Conservation (phyloP, 108 stramenopile genomes). For the Pseudonitzschia delicatissima region DNA sequence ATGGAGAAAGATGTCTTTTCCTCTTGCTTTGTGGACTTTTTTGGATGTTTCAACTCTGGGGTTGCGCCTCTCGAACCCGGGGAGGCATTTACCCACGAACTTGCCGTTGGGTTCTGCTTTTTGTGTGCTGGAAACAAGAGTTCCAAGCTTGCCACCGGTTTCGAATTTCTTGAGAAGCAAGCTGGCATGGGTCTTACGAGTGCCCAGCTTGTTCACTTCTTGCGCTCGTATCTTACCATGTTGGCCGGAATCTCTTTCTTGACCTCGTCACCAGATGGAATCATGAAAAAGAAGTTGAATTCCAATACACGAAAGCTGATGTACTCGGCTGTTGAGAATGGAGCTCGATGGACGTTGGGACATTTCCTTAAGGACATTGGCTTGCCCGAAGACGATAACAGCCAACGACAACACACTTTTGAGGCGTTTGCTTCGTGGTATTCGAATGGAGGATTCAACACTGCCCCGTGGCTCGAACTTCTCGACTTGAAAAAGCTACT, state of each 20-base stretch:
- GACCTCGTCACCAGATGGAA: conserved; percentile 42
- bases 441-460: conserved; percentile 78
- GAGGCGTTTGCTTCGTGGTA: conserved; percentile 90
- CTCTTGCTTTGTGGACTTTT: conserved; percentile 67
- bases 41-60: conserved; percentile 64
- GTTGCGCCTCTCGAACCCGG: conserved; percentile 22
- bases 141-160: conserved; percentile 70
- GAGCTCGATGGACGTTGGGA: conserved; percentile 77
- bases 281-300: conserved; percentile 38
- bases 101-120: conserved; percentile 81
- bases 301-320: conserved; percentile 40
- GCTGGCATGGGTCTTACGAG: conserved; percentile 52
- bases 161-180: conserved; percentile 66
- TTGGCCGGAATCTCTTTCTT: conserved; percentile 74
- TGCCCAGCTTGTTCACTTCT: conserved; percentile 61
- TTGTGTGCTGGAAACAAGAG: conserved; percentile 89
- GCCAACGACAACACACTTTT: conserved; percentile 56
- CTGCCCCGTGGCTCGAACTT: conserved; percentile 91
- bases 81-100: conserved; percentile 62
- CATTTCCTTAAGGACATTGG: conserved; percentile 63
- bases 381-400: conserved; percentile 19
- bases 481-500: conserved; percentile 84
- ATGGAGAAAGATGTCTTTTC: conserved; percentile 56
- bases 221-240: conserved; percentile 80
- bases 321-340: conserved; percentile 69